Conservation (phyloP, 805 yeast genomes). For the Cyberlindnera xishuangbannaensis region DNA sequence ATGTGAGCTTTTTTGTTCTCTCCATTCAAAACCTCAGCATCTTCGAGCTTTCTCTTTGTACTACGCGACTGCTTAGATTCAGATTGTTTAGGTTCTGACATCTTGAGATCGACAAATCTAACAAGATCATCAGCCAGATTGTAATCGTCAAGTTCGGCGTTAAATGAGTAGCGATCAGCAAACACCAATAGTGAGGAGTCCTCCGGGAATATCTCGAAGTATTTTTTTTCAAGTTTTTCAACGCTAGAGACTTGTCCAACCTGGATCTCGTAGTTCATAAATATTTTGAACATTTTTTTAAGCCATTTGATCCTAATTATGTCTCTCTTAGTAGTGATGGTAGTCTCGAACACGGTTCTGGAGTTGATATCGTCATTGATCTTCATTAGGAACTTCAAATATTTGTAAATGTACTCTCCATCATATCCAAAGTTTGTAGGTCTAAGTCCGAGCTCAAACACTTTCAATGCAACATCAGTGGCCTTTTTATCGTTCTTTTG, state of each 20-base stretch:
- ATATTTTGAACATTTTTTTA: constrained; percentile 46
- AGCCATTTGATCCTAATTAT: constrained; percentile 29
- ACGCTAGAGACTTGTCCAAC: constrained; percentile 69
- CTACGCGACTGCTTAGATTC: constrained; percentile 1
- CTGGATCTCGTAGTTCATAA: constrained; percentile 61
- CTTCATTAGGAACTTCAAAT: constrained; percentile 65
- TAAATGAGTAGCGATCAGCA: constrained; percentile 33
- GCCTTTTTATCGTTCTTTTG: constrained; percentile 48
- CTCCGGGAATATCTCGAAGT: constrained; percentile 57
- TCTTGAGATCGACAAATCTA: constrained; percentile 25
- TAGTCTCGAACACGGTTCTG: constrained; percentile 76
- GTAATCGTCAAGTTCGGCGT: constrained; percentile 16
- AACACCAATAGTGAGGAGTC: constrained; percentile 34
- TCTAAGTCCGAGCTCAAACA: constrained; percentile 76
- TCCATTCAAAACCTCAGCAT: constrained; percentile 1
- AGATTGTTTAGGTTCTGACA: constrained; percentile 1
- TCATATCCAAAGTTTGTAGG: constrained; percentile 38
- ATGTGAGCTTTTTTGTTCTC: constrained; percentile 1
- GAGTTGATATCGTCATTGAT: constrained; percentile 66
- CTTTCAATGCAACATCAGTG: constrained; percentile 58
- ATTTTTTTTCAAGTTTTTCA: constrained; percentile 59
- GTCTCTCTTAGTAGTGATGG: constrained; percentile 38
- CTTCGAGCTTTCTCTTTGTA: constrained; percentile 5
- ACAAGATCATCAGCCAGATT: constrained; percentile 20
- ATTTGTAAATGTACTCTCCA: constrained; percentile 59